A percentile compares a stretch with the other conserved stretches of the same genome.
These are phyloP conservation scores for Borealophlyctis nickersoniae DNA, from an alignment of 192 early-diverging fungal species.

Conservation along the genomic window DNA sequence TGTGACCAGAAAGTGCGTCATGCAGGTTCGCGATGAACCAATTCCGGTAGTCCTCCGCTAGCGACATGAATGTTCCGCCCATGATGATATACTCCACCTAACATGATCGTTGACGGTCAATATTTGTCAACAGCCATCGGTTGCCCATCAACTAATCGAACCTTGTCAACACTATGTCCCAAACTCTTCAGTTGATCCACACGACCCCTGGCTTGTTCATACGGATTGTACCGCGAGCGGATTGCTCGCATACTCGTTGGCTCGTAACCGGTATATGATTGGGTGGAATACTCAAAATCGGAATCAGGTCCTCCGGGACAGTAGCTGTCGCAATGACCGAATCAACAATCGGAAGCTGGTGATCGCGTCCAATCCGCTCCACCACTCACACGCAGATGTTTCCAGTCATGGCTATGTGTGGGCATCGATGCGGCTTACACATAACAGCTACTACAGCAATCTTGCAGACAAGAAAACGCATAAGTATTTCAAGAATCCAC, in stretches of 20 bases:
- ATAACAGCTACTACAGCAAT: conserved; percentile 95
- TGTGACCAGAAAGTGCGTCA: conserved; percentile 91
- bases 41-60: conserved; percentile 91
- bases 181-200: conserved; percentile 90
- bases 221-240: conserved; percentile 95
- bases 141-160: not conserved
- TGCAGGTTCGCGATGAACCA: conserved; percentile 98
- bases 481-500: not conserved
- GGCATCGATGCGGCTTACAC: conserved; percentile 96
- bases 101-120: too few relatives aligned
- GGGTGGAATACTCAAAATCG: conserved; percentile 99
- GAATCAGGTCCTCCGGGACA: conserved; percentile 98
- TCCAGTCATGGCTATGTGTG: conserved; percentile 98
- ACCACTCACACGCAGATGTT: conserved; percentile 86
- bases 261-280: conserved; percentile 99
- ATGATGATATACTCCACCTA: conserved; percentile 98
- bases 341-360: conserved; percentile 5
- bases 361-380: too few relatives aligned
- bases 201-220: conserved; percentile 90
- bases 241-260: conserved; percentile 99
- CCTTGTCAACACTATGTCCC: conserved; percentile 96
- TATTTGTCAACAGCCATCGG: not conserved
- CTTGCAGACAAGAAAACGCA: conserved; percentile 38
- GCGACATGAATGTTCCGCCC: conserved; percentile 99
- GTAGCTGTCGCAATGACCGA: conserved; percentile 56